Evolutionary conservation across 1,284 basidiomycete species (phyloP), one percentile per base, ranked within the genome.

Genomic region (Heterobasidion irregulare): DNA sequence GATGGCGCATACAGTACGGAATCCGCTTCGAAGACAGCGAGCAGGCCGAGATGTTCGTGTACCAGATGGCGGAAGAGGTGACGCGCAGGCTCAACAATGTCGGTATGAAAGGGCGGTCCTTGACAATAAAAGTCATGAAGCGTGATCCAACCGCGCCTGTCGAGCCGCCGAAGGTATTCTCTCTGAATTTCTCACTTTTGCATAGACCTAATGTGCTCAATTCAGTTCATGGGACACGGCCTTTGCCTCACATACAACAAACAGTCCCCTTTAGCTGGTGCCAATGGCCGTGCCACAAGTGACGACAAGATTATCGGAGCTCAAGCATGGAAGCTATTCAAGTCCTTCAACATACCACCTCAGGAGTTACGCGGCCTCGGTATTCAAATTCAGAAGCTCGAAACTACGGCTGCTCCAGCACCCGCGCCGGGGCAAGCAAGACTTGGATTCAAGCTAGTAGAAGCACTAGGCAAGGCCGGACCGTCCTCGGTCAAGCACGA

Each of bases 291-390:
- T 19, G 83, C 92, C 2, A 94, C 92, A 0, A 86, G 84, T 64
- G 86, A 96, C 60, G 72, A 78, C 1, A 75, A 72, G 45, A 69
- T 84, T 47, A 89, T 99, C 50, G 88, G 83, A 0, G 77, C 83
- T n/a, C 84, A 88, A 55, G 88, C 91, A 1, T 89, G 89, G 81
- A 78, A 80, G 58, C 69, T 98, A 10, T 75, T 97, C 9, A 75
- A 80, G 56, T 77, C 80, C 1, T 84, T 95, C 68, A 75, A 77
- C 45, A 86, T 94, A 47, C 88, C 94, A 59, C 83, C 94, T 0
- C 80, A 77, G 58, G 96, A 99, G 62, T 73, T 99, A 15, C 81
- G 97, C n/a, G 96, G 96, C 0, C 82, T 99, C 53, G 93, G 92
- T 0, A 89, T 99, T 26, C 92, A 94, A 65, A 82, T 98, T n/a